Evolutionary conservation across 352 stramenopile species (phyloP).

Genomic region (Thraustotheca clavata): DNA sequence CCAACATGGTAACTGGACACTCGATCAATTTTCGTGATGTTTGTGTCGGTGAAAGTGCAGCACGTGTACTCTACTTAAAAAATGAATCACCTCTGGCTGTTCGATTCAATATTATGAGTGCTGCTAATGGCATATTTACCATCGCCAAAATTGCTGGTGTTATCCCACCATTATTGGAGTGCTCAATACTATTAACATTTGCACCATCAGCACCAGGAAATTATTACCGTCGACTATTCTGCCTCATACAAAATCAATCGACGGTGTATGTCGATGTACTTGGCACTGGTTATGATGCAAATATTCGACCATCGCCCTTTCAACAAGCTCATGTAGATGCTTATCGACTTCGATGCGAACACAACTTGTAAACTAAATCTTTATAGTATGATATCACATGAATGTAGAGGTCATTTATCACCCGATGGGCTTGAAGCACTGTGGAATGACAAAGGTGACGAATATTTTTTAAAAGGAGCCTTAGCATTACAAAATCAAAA

Average conservation of each 20-base stretch:
- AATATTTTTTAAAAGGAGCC: slow-evolving; percentile 51
- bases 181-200: slow-evolving; percentile 81
- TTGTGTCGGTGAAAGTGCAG: slow-evolving; percentile 38
- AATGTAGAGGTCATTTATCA: slow-evolving; percentile 56
- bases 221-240: slow-evolving; percentile 87
- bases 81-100: slow-evolving; percentile 72
- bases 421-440: slow-evolving; percentile 78
- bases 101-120: slow-evolving; percentile 70
- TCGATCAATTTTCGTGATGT: slow-evolving; percentile 90
- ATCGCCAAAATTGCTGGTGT: slow-evolving; percentile 70
- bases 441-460: slow-evolving; percentile 55
- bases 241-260: slow-evolving; percentile 79
- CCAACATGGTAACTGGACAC: slow-evolving; percentile 55
- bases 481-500: too few species aligned
- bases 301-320: slow-evolving; percentile 84
- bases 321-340: slow-evolving; percentile 87
- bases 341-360: slow-evolving; percentile 40
- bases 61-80: slow-evolving; percentile 70
- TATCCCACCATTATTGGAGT: slow-evolving; percentile 70
- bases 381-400: slow-evolving; percentile 6
- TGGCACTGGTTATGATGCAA: slow-evolving; percentile 84
- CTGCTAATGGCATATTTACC: slow-evolving; percentile 70
- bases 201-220: slow-evolving; percentile 60
- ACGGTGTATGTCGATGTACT: slow-evolving; percentile 83
- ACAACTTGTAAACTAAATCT: slow-evolving; percentile 18